Evolutionary conservation across 306 rosid genomes (phyloP).

Genomic region (Betula pendula): DNA sequence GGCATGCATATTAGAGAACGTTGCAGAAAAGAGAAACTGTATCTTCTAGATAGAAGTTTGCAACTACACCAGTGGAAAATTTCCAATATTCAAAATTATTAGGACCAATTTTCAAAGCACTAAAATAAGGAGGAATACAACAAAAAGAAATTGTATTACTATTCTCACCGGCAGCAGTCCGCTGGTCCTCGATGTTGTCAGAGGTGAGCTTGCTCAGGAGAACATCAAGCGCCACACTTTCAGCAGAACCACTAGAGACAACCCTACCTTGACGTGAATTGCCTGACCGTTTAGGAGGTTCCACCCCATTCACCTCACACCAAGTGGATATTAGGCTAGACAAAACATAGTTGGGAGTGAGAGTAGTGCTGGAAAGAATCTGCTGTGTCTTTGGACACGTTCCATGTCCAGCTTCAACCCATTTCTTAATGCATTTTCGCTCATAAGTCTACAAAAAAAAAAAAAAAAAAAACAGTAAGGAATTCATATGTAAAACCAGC

Average conservation of each 20-base stretch:
- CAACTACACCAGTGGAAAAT: neutral
- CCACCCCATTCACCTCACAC: constrained; percentile 81
- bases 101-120: neutral
- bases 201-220: constrained; percentile 62
- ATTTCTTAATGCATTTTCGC: constrained; percentile 78
- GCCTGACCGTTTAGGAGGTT: constrained; percentile 63
- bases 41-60: neutral
- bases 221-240: constrained; percentile 50
- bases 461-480: constrained; percentile 2
- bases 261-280: constrained; percentile 47
- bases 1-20: neutral
- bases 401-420: constrained; percentile 82
- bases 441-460: constrained; percentile 71
- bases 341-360: constrained; percentile 78
- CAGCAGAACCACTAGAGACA: constrained; percentile 52
- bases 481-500: neutral
- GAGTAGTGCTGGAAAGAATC: constrained; percentile 54
- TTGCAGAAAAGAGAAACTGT: neutral
- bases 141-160: neutral
- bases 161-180: constrained; percentile 67
- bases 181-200: constrained; percentile 51
- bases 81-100: neutral
- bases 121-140: neutral
- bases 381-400: constrained; percentile 89
- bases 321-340: constrained; percentile 76